Evolutionary conservation across 176 grass and related monocot species (phyloP), one percentile per base, ranked within the genome.

Genomic region (Elymus sibiricus): DNA sequence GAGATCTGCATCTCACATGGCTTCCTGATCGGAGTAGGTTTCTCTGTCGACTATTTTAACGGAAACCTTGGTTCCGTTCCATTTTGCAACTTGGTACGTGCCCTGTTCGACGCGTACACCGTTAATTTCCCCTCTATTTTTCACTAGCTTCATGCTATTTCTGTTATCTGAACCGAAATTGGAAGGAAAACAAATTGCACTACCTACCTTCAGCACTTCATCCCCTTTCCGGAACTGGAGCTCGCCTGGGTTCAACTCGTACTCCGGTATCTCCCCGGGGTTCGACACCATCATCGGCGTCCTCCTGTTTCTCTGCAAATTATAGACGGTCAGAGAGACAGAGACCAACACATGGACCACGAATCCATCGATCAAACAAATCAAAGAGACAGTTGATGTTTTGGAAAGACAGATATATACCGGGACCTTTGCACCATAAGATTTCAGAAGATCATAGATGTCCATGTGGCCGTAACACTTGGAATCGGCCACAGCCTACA

Each of bases 31-130:
- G 6, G 76, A 90, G 76, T 95, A 96, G 79, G 82, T 84, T 31
- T 94, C 90, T 94, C 86, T 95, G 74, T 99, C 94, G n/a, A 99
- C 92, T 46, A 99, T 93, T 84, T 99, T 99, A 4, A 96, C 97
- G 13, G 80, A 92, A 78, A 99, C 87, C 85, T 99, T 99, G 8
- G 94, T 96, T 16, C 94, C 94, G 39, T 99, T 99, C 97, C 97
- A 99, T 89, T 99, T 99, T 26, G 92, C 97, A 82, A 94, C 89
- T 81, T 93, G 92, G 68, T 99, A 99, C 12, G 53, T 68, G 22
- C 88, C 97, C 97, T 96, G 92, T 88, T 64, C 55, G 17, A 73
- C 70, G 25, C 3, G 29, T 26, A 7, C 24, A 79, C 8, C 12
- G 64, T 86, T 42, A 90, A 83, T 29, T 27, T 2, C 44, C 44